Evolutionary conservation across 805 yeast species (phyloP).

Genomic region (Blastobotrys peoriensis): DNA sequence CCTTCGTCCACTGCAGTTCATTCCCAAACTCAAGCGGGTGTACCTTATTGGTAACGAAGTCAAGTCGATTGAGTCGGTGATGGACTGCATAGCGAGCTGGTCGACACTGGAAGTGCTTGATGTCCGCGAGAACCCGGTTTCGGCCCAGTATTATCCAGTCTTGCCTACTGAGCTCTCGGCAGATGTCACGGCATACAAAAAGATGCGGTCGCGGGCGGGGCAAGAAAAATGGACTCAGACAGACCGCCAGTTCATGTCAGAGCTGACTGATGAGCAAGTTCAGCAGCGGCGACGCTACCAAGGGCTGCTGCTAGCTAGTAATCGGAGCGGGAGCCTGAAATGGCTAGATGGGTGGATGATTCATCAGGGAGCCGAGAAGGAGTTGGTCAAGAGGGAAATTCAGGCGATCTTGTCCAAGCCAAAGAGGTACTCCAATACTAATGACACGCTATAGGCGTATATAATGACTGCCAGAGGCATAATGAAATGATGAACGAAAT

Average conservation of each 20-base stretch:
- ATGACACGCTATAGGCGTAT: too few relatives aligned
- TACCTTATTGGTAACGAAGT: constrained; percentile 26
- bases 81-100: constrained; percentile 15
- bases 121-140: constrained; percentile 28
- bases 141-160: constrained; percentile 19
- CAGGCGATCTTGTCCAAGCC: too few relatives aligned
- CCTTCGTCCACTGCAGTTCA: constrained; percentile 21
- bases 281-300: constrained; percentile 4
- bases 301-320: constrained; percentile 1
- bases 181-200: constrained; percentile 5
- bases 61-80: constrained; percentile 15
- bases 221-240: constrained; percentile 10
- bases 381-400: background rate
- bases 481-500: too few relatives aligned
- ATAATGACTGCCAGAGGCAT: too few relatives aligned
- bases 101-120: constrained; percentile 24
- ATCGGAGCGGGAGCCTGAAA: constrained; percentile 3
- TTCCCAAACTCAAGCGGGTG: constrained; percentile 25
- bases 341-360: constrained; percentile 14
- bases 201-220: constrained; percentile 1
- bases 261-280: background rate
- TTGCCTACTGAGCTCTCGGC: background rate
- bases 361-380: background rate
- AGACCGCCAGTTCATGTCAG: constrained; percentile 6
- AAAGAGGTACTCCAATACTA: too few relatives aligned